A percentile compares a stretch with the other conserved stretches of the same genome.
Evolutionary conservation across 441 rosid genomes (phyloP).

Genomic region (Euphorbia celastroides): DNA sequence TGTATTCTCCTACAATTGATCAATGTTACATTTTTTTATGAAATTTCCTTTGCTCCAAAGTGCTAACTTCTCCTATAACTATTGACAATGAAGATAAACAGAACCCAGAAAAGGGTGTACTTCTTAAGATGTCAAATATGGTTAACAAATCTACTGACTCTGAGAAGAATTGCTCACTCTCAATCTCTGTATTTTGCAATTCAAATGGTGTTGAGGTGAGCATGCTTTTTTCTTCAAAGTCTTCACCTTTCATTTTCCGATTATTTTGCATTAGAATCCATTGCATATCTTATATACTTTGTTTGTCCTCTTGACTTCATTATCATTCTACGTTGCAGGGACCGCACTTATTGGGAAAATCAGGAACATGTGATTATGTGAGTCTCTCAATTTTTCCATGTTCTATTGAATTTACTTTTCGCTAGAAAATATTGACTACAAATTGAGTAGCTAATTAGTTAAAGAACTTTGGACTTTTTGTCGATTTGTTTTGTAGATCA

Average conservation of each 20-base stretch:
- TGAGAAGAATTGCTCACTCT: slow-evolving; percentile 62
- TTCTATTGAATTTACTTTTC: not conserved
- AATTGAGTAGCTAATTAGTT: not conserved
- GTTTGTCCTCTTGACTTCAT: slow-evolving; percentile 14
- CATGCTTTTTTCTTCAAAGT: slow-evolving; percentile 19
- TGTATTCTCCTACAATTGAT: too few species aligned
- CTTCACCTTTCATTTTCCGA: not conserved
- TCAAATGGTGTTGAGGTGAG: slow-evolving; percentile 57
- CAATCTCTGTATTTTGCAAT: slow-evolving; percentile 75
- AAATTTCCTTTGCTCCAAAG: not conserved
- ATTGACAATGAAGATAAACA: slow-evolving; percentile 44
- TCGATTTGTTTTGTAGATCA: not conserved
- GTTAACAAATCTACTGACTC: slow-evolving; percentile 14
- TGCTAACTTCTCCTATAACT: not conserved
- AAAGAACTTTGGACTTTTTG: not conserved
- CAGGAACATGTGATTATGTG: slow-evolving; percentile 66
- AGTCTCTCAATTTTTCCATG: slow-evolving; percentile 26
- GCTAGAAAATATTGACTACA: not conserved
- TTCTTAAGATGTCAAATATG: slow-evolving; percentile 55
- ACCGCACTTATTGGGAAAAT: slow-evolving; percentile 51
- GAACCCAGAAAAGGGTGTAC: slow-evolving; percentile 72
- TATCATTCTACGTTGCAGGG: slow-evolving; percentile 47
- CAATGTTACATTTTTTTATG: too few species aligned
- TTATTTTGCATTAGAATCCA: slow-evolving; percentile 7
- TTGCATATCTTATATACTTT: slow-evolving; percentile 17